Base-by-base conservation (phyloP, 2,329 filamentous ascomycete genomes). In the Aureobasidium sp. region DNA sequence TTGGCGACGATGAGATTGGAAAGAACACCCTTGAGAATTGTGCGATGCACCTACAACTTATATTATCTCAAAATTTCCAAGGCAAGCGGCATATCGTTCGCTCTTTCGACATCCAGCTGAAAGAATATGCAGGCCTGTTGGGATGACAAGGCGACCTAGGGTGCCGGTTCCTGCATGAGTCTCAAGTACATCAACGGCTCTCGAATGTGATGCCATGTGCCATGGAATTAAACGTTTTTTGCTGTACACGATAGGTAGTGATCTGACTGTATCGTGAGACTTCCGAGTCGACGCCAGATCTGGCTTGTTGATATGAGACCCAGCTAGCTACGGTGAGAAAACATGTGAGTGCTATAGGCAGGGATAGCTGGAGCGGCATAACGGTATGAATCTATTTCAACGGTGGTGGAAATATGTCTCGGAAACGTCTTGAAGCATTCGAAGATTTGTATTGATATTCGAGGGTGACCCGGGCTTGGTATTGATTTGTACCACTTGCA, bases 321-420 rank as follows among this genome's bases (percentile, higher is more conserved):
- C 36, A 54, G 50, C 50, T 32, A 54, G 50, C 50, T 37, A 54
- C 50, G 42, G 27, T 41, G 13, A 27, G 37, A 8, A 27, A 13
- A 9, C 3, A 21, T 4, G 25, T 27, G 37, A 54, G 16, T 54
- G 25, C 16, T 54, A 15, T 54, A 42, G 27, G 36, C 37, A 42
- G 13, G 7, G 36, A 42, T 42, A 54, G 36, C 49, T 39, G 34
- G 25, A 53, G 49, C 49, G 34, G 49, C 15, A 42, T 21, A 53
- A 54, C 50, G 50, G 36, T 42, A 32, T 54, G 37, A 54, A 25
- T 32, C 37, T 11, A 15, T 15, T 39, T 29, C 50, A 54, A 54
- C 50, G 50, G 50, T 32, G 36, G 50, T 52, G 37, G 50, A 41
- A 42, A 54, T 54, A 9, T 54, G 50, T 54, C 50, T 54, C 27